These are phyloP conservation scores for Sisymbrium irio DNA, from an alignment of 345 rosid species.

Conservation along the genomic window DNA sequence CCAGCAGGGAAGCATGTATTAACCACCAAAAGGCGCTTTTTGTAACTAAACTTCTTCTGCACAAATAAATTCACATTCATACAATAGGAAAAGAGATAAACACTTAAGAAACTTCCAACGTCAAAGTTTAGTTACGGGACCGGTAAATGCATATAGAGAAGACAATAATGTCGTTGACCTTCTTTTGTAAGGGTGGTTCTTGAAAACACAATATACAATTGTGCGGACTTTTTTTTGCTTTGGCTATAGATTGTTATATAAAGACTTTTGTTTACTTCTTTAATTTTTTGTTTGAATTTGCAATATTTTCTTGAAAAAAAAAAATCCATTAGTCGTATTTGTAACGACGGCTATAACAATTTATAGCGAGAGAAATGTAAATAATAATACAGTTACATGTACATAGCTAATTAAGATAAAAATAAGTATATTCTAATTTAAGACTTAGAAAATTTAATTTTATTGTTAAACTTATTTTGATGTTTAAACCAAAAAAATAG, in stretches of 20 bases:
- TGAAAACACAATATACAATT: not conserved
- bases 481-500: not conserved
- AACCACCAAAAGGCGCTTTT: slow-evolving; percentile 8
- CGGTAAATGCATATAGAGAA: slow-evolving; percentile 9
- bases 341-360: not conserved
- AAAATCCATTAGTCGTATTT: not conserved
- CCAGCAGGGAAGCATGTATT: not conserved
- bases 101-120: slow-evolving; percentile 15
- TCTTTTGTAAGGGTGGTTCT: not conserved
- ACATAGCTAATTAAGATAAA: not conserved
- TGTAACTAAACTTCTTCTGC: slow-evolving; percentile 3
- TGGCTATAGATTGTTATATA: not conserved
- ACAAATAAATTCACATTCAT: not conserved
- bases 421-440: not conserved
- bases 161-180: not conserved
- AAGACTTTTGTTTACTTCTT: not conserved
- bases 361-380: not conserved
- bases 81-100: not conserved
- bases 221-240: slow-evolving; percentile 17
- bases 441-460: not conserved
- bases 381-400: not conserved
- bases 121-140: slow-evolving; percentile 37
- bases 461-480: not conserved
- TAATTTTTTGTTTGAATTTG: not conserved
- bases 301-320: not conserved